A percentile compares a stretch with the other conserved stretches of the same genome.
Conservation (phyloP, 768 basidiomycete species). For the Paxillus rubicundulus region DNA sequence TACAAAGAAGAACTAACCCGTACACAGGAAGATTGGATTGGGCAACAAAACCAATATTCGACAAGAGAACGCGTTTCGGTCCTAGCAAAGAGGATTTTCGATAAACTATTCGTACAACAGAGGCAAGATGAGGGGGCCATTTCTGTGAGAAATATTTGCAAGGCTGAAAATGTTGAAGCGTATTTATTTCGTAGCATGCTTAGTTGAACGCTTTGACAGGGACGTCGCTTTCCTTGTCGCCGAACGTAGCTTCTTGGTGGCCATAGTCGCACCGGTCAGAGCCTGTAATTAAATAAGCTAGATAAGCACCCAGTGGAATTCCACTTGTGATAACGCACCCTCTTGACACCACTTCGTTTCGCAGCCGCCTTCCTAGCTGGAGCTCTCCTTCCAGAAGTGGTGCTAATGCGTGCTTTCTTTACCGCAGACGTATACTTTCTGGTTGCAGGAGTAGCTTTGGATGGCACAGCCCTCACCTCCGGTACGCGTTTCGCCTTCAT, state of each 20-base stretch:
- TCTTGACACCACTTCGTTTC: conserved; percentile 3
- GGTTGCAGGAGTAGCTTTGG: conserved; percentile 1
- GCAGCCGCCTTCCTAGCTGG: conserved; percentile 4
- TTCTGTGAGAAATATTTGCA: neutral
- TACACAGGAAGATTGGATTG: too few relatives aligned
- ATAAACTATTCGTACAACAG: neutral
- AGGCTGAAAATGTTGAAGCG: neutral
- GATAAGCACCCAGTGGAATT: neutral
- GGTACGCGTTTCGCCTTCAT: neutral
- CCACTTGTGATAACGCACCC: conserved; percentile 4
- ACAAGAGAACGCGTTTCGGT: neutral
- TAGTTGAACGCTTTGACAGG: neutral
- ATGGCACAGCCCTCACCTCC: neutral
- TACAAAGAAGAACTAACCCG: too few relatives aligned
- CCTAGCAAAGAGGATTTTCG: neutral
- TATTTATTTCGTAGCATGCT: neutral
- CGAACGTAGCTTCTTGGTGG: neutral
- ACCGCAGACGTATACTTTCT: conserved; percentile 25
- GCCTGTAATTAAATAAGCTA: conserved; percentile 1
- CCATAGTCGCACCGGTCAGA: neutral
- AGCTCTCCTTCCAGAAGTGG: conserved; percentile 7
- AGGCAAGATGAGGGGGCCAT: neutral
- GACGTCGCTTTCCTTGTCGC: neutral
- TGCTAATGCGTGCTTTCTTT: conserved; percentile 21
- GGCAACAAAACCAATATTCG: too few relatives aligned